Base-by-base conservation (phyloP, 305 asterid species). In the Lippia alba region DNA sequence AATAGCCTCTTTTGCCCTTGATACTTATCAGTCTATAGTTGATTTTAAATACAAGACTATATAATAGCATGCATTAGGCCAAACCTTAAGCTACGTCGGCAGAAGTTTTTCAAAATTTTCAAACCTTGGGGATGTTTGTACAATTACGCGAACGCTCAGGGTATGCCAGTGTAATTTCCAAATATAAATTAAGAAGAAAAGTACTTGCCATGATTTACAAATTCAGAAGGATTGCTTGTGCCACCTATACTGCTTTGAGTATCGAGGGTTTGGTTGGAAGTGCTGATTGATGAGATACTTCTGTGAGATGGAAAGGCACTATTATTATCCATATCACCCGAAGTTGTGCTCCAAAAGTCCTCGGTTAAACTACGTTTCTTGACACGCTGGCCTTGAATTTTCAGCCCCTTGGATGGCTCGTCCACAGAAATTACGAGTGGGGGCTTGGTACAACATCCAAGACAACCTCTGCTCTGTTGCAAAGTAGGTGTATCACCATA, bases 381-480 rank as follows among this genome's bases (percentile, higher is more conserved):
- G 72, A 81, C 83, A 51, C 82, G 84, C 32, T 80, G 87, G 51
- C 93, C 88, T 84, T 82, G 86, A 74, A 73, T 76, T 78, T 82
- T 90, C 71, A 83, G 88, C 60, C 90, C 89, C 79, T 79, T 87
- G 56, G 92, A 76, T 20, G 91, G 94, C 83, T 83, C 85, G 74
- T 88, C 96, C 74, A 84, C 96, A 45, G 94, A 85, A 54, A 83
- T 83, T 68, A 89, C 85, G 79, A 73, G 84, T 44, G 87, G 91
- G 12, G 89, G 85, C 79, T 89, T 85, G 39, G 82, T 74, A 91
- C 94, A 89, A 72, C 97, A 91, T 87, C 95, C 95, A 84, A 90
- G 84, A 85, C 89, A 91, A 86, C 97, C 86, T 91, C 97, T 92
- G 97, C 85, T 87, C 96, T 90, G 98, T 90, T 84, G 74, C 97